A percentile compares a stretch with the other conserved stretches of the same genome.
phyloP scores from a whole-genome alignment of 352 stramenopile species.

The Peronospora tabacina region DNA sequence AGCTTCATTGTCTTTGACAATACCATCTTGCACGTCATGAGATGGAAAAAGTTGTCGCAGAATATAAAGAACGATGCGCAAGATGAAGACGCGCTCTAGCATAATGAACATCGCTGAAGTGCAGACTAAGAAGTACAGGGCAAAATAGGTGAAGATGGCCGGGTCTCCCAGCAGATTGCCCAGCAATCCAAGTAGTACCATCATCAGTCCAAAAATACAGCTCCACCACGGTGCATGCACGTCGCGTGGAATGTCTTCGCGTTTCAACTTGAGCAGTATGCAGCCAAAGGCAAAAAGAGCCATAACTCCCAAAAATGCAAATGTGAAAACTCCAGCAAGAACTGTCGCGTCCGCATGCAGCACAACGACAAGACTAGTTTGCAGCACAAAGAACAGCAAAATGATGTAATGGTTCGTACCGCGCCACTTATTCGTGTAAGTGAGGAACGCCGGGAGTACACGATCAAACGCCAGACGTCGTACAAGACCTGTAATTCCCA shows the following conservation, averaged over 20 bases:
- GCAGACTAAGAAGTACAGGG: constrained; percentile 67
- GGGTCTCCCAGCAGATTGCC: constrained; percentile 65
- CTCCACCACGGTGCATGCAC: constrained; percentile 78
- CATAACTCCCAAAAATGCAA: constrained; percentile 89
- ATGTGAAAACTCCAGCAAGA: constrained; percentile 88
- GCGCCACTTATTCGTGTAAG: constrained; percentile 54
- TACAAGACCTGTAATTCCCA: constrained; percentile 84
- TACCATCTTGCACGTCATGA: constrained; percentile 15
- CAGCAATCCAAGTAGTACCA: constrained; percentile 57
- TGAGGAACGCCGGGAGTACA: constrained; percentile 52
- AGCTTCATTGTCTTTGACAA: constrained; percentile 23
- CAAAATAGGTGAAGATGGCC: constrained; percentile 77
- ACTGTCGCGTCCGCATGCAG: constrained; percentile 74
- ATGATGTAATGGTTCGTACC: constrained; percentile 86
- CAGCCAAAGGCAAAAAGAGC: constrained; percentile 86
- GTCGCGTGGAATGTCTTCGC: constrained; percentile 84
- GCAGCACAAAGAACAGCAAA: constrained; percentile 64
- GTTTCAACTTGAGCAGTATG: constrained; percentile 90
- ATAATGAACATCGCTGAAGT: constrained; percentile 70
- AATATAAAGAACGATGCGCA: constrained; percentile 62
- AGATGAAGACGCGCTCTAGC: constrained; percentile 70
- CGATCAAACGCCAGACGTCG: constrained; percentile 74
- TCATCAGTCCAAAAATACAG: constrained; percentile 65
- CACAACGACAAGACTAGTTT: constrained; percentile 66
- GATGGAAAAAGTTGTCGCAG: constrained; percentile 58